Percentiles rank a stretch among this genome's conserved stretches.
Evolutionary conservation across 139 green algal genomes (phyloP).

Genomic region (Chlamydomonas applanata): DNA sequence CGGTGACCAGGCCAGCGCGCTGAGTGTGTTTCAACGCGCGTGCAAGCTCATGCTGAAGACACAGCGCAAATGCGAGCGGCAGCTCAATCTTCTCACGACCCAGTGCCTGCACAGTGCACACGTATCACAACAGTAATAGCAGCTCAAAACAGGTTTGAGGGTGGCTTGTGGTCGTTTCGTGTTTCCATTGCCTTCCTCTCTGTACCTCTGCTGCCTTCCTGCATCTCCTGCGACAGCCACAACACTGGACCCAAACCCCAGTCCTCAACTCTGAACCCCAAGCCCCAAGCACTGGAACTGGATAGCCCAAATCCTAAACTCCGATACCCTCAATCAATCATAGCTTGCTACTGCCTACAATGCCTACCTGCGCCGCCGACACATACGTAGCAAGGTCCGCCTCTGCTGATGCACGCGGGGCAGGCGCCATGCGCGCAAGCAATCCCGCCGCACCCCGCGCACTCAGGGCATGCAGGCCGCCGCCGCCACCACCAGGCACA

Average conservation of each 20-base stretch:
- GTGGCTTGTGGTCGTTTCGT: too few species aligned
- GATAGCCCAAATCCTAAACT: too few species aligned
- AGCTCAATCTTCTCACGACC: conserved; percentile 3
- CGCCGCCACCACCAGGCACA: not conserved
- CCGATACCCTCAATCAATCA: too few species aligned
- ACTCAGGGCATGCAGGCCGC: conserved; percentile 15
- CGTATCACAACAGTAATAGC: too few species aligned
- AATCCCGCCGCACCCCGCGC: conserved; percentile 7
- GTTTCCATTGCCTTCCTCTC: too few species aligned
- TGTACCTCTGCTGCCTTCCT: too few species aligned
- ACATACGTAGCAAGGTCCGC: conserved; percentile 15
- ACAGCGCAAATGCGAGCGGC: not conserved
- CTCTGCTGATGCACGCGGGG: conserved; percentile 22
- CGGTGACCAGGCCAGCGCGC: too few species aligned
- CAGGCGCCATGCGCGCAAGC: conserved; percentile 4
- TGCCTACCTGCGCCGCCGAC: not conserved
- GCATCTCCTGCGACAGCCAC: too few species aligned
- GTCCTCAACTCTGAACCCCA: too few species aligned
- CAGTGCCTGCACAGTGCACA: not conserved
- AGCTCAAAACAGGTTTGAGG: too few species aligned
- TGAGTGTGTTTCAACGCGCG: not conserved
- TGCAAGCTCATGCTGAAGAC: not conserved
- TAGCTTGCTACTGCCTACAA: not conserved
- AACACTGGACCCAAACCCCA: too few species aligned
- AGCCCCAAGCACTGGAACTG: too few species aligned